These are phyloP conservation scores for Exophiala calicioides DNA, from an alignment of 2,329 filamentous ascomycete genomes.

Conservation along the genomic window DNA sequence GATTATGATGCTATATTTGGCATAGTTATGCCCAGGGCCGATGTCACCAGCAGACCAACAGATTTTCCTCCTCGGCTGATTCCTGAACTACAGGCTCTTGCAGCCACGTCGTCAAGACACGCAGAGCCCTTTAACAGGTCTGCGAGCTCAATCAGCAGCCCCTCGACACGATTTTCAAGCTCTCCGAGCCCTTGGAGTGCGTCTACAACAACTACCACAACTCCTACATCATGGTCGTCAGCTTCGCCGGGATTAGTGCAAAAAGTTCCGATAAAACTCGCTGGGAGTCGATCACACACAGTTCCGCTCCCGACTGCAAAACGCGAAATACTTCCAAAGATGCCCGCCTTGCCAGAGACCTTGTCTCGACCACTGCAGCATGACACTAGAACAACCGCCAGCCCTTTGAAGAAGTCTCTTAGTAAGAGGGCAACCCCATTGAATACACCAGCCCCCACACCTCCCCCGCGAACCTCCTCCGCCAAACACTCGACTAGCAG, in stretches of 20 bases:
- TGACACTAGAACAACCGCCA: conserved; percentile 1
- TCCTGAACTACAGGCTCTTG: conserved; percentile 31
- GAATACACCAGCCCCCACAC: conserved; percentile 27
- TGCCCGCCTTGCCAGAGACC: conserved; percentile 20
- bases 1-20: conserved; percentile 26
- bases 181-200: conserved; percentile 31
- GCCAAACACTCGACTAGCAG: conserved; percentile 24
- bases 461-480: conserved; percentile 33
- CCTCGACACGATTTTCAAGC: conserved; percentile 30
- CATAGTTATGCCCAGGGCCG: conserved; percentile 21
- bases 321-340: conserved; percentile 23
- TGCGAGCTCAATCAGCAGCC: conserved; percentile 29
- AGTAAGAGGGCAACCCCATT: conserved; percentile 38
- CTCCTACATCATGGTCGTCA: conserved; percentile 52
- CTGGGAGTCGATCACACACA: conserved; percentile 23
- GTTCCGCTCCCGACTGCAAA: conserved; percentile 21
- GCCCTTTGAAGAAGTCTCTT: conserved; percentile 29
- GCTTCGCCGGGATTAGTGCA: conserved; percentile 50
- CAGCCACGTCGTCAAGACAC: conserved; percentile 17
- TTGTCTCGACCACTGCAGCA: neutral
- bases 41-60: conserved; percentile 6
- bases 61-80: conserved; percentile 30
- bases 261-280: conserved; percentile 31
- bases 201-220: conserved; percentile 39
- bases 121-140: conserved; percentile 22